phyloP scores from a whole-genome alignment of 108 stramenopile species.

The Thalassiosira profunda region DNA sequence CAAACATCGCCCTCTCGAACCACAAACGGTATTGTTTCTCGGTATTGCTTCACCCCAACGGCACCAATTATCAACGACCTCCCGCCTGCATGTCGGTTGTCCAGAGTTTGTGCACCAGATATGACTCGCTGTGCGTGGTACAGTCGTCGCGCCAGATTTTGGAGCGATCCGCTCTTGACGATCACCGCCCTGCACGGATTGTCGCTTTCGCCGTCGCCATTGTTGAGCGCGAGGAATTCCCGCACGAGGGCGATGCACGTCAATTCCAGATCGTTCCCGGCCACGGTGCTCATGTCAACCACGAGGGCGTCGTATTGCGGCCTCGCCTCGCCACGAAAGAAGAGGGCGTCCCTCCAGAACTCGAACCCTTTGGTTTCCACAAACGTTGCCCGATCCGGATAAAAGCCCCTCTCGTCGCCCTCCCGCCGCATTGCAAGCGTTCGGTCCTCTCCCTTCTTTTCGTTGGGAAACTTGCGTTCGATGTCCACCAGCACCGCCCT shows the following conservation, averaged over 20 bases:
- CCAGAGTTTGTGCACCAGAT: conserved; percentile 6
- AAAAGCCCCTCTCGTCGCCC: conserved; percentile 7
- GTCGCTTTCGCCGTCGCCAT: conserved; percentile 11
- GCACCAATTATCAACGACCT: conserved; percentile 42
- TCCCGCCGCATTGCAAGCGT: conserved; percentile 45
- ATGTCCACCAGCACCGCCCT: conserved; percentile 44
- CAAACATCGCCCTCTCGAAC: conserved; percentile 37
- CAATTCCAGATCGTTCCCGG: conserved; percentile 59
- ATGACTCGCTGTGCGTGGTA: conserved; percentile 22
- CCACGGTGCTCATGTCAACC: conserved; percentile 51
- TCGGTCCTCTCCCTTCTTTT: conserved; percentile 4
- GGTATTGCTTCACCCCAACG: conserved; percentile 61
- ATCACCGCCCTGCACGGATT: conserved; percentile 21
- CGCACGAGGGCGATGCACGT: conserved; percentile 41
- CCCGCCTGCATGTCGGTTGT: too few species aligned
- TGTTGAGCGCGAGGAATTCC: conserved; percentile 44
- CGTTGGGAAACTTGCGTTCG: conserved; percentile 51
- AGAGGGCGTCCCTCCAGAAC: conserved; percentile 48
- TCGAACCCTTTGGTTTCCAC: conserved; percentile 31
- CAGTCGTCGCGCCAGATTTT: conserved; percentile 30
- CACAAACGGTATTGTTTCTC: conserved; percentile 35
- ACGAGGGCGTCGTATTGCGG: conserved; percentile 41
- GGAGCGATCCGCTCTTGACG: conserved; percentile 44
- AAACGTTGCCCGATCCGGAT: conserved; percentile 37
- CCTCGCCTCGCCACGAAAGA: conserved; percentile 11